phyloP scores from a whole-genome alignment of 2,329 filamentous ascomycete genomes.

The Aspergillus sp. region DNA sequence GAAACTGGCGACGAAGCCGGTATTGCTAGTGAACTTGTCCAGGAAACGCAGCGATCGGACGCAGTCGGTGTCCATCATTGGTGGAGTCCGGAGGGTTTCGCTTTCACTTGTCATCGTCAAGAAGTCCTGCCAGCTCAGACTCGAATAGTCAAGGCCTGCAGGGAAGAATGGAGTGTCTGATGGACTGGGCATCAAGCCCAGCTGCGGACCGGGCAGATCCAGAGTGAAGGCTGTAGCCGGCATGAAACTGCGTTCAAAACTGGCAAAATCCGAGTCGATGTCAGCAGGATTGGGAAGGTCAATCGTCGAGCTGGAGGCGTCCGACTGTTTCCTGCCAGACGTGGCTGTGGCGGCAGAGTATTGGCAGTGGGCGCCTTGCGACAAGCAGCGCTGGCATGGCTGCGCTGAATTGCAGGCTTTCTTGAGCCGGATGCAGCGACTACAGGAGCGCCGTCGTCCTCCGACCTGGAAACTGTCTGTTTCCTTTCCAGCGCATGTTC shows the following conservation, averaged over 20 bases:
- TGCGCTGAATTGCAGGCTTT: conserved; percentile 33
- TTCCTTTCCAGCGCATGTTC: conserved; percentile 29
- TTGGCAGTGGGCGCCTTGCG: conserved; percentile 21
- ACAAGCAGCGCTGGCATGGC: conserved; percentile 30
- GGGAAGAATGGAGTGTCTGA: neutral
- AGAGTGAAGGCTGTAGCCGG: neutral
- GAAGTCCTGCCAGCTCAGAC: conserved; percentile 4
- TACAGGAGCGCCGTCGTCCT: conserved; percentile 32
- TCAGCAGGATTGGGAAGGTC: neutral
- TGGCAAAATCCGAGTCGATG: neutral
- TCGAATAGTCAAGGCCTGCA: neutral
- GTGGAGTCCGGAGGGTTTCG: neutral
- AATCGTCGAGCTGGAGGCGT: neutral
- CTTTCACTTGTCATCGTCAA: neutral
- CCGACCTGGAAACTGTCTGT: conserved; percentile 8
- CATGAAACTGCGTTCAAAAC: neutral
- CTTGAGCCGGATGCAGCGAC: conserved; percentile 37
- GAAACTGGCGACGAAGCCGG: conserved; percentile 37
- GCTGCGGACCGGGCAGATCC: neutral
- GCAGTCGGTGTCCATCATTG: neutral
- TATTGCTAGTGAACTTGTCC: conserved; percentile 37
- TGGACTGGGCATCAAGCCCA: neutral
- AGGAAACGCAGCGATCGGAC: conserved; percentile 30
- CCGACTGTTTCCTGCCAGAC: neutral
- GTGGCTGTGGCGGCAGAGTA: conserved; percentile 15